Base-by-base conservation (phyloP, 2,329 filamentous ascomycete genomes). In the Stemphylium lycopersici region DNA sequence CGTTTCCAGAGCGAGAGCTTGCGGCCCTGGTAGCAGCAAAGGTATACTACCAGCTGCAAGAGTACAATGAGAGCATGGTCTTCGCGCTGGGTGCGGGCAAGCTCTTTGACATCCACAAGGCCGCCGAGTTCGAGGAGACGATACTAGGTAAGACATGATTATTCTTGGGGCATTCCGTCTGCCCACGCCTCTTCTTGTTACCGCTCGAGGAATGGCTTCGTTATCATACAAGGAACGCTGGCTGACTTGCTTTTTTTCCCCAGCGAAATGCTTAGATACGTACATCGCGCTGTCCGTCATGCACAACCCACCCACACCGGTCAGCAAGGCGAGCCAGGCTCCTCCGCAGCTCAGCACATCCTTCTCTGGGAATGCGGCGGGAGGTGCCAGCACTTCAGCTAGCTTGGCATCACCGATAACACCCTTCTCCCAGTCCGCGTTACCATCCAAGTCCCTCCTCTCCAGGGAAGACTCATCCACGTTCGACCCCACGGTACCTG, bases 21-120 rank as follows among this genome's bases (percentile, higher is more conserved):
- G 95, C 95, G 50, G 95, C 95, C 48, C 84, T 99, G 44, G 92
- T 99, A 49, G 90, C 96, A 38, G 90, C 95, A 67, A 99, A 99
- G 83, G 92, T 98, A 65, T 99, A 98, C 81, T 99, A 98, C 75
- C 95, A 99, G 75, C 87, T 99, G 48, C 92, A 97, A 79, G 95
- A 95, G 76, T 99, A 99, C 81, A 95, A 97, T 75, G 95, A 99
- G 81, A 97, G 93, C 78, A 98, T 99, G 93, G 90, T 91, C 47
- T 98, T 99, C 77, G 95, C 95, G 61, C 86, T 99, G 40, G 93
- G 92, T 55, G 93, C 95, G 20, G 95, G 95, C 56, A 91, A 97
- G 74, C 87, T 96, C 44, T 97, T 99, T 83, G 91, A 96, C 80
- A 85, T 98, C 63, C 90, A 97, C 70, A 84, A 88, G 49, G 89